Evolutionary conservation across 2,329 filamentous ascomycete species (phyloP).

Genomic region (Phoma sp.): DNA sequence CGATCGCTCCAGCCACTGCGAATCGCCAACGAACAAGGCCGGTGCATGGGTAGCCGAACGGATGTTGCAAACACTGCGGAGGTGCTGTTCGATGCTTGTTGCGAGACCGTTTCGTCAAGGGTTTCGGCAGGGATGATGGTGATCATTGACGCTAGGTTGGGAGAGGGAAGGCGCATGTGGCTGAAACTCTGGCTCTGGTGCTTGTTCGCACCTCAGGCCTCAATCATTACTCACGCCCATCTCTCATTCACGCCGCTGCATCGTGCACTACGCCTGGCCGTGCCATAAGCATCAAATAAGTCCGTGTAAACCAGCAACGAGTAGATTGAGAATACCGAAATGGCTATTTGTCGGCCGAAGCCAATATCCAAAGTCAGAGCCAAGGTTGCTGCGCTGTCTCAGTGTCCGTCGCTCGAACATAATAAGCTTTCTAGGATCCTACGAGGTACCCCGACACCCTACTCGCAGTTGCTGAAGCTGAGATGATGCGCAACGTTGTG

Average conservation of each 20-base stretch:
- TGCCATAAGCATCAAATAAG: background rate
- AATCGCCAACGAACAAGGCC: background rate
- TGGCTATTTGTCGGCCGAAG: background rate
- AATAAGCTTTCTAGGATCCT: background rate
- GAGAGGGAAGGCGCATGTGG: conserved; percentile 16
- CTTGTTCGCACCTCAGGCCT: conserved; percentile 29
- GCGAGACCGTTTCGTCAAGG: conserved; percentile 23
- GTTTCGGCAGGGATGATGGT: conserved; percentile 13
- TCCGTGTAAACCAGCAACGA: background rate
- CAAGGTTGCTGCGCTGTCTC: too few relatives aligned
- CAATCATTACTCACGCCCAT: conserved; percentile 8
- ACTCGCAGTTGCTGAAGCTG: background rate
- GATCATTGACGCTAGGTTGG: conserved; percentile 11
- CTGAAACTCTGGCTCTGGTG: conserved; percentile 21
- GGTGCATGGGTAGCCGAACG: background rate
- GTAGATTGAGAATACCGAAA: background rate
- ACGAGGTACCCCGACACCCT: background rate
- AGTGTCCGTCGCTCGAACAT: background rate
- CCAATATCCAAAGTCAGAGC: background rate
- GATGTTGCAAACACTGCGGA: conserved; percentile 19
- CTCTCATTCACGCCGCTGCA: conserved; percentile 1
- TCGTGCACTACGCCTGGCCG: background rate
- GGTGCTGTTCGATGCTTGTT: conserved; percentile 29
- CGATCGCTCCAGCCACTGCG: conserved; percentile 4
- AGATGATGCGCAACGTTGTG: too few relatives aligned